These are phyloP conservation scores for Fraxinus velutina DNA, from an alignment of 305 asterid species.

Conservation along the genomic window DNA sequence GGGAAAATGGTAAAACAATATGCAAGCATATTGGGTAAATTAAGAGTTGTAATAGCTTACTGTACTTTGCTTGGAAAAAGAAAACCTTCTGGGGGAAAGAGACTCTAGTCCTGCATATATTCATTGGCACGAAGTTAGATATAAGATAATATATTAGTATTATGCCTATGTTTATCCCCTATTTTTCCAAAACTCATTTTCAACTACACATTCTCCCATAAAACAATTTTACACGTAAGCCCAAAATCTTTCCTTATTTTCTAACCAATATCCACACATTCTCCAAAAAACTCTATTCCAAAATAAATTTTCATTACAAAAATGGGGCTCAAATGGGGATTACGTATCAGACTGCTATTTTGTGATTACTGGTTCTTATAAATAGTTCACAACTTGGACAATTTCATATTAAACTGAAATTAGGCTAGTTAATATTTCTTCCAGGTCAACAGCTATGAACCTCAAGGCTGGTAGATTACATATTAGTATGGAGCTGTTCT, in stretches of 20 bases:
- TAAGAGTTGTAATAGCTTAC: slow-evolving; percentile 41
- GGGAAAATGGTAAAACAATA: slow-evolving; percentile 1
- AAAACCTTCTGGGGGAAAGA: slow-evolving; percentile 48
- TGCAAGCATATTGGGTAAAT: slow-evolving; percentile 14
- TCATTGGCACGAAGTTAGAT: background rate
- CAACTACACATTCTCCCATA: background rate
- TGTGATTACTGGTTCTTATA: background rate
- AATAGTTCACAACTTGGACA: background rate
- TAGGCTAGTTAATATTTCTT: background rate
- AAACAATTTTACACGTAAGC: background rate
- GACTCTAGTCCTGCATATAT: slow-evolving; percentile 42
- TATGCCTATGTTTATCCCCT: background rate
- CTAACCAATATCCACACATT: background rate
- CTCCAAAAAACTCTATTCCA: background rate
- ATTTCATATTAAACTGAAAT: background rate
- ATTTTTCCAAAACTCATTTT: background rate
- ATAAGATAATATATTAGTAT: background rate
- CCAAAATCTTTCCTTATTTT: background rate
- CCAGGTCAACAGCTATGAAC: background rate
- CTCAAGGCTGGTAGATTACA: background rate
- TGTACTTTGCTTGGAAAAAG: slow-evolving; percentile 48
- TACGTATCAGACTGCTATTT: background rate
- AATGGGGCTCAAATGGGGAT: background rate
- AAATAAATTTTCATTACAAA: background rate
- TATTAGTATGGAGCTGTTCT: background rate